Base-by-base conservation (phyloP, 2,329 filamentous ascomycete genomes). In the Aspergillus fischeri region DNA sequence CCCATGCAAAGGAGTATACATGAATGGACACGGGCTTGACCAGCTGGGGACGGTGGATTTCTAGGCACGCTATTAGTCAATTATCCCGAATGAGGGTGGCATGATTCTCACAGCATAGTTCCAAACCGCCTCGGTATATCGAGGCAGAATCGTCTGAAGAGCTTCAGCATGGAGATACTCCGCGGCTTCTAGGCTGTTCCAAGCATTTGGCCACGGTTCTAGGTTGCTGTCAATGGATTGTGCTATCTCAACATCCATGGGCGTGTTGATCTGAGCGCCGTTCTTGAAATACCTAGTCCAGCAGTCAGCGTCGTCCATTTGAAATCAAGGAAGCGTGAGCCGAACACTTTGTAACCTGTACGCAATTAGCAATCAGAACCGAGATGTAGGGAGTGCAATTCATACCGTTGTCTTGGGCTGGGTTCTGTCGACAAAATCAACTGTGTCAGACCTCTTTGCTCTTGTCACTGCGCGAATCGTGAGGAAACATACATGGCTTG, bases 261-360 rank as follows among this genome's bases (percentile, higher is more conserved):
- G 85, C 9, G 83, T 80, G 53, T 87, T 86, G 61, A 88, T 87
- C 67, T 88, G 85, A 64, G 83, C 85, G 2, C 84, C 85, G 65
- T 86, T 87, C 17, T 75, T 77, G 76, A 83, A 86, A 72, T 87
- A 88, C 8, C 75, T 78, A 63, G 25, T 24, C 29, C 38, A 29
- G 52, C 32, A 24, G 63, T 74, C 51, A 73, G 67, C 58, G 52
- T 25, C 25, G 44, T 14, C 35, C 27, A 55, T 58, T 35, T 7
- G 21, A 48, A 41, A 48, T 24, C 44, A 24, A 27, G 49, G 14
- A 24, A 54, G 27, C 28, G 49, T 51, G 49, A 42, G 51, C 44
- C 70, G 55, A 67, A 77, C 68, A 88, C 85, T 72, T 88, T 88
- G 73, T 87, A 87, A 21, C 85, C 75, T 77, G 47, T 29, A 47